Conservation (phyloP, 345 rosid genomes). For the Salix suchowensis region DNA sequence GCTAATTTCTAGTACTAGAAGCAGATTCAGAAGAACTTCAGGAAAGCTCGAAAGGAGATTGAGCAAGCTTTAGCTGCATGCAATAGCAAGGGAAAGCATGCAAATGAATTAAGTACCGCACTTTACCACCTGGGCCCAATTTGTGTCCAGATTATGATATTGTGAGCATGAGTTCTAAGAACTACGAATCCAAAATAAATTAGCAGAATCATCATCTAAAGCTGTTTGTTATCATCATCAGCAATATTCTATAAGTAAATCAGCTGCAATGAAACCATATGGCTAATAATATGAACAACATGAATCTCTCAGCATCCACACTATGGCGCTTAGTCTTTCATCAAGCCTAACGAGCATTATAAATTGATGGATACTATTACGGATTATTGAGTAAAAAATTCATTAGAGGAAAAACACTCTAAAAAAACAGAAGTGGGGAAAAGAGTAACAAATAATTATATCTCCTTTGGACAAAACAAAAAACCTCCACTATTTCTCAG, state of each 20-base stretch:
- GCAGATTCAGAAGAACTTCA: not conserved
- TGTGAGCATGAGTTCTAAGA: not conserved
- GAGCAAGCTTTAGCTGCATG: conserved; percentile 11
- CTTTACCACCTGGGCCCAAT: not conserved
- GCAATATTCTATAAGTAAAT: not conserved
- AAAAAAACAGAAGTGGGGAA: too few relatives aligned
- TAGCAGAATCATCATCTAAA: not conserved
- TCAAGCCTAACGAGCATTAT: not conserved
- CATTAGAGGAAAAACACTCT: too few relatives aligned
- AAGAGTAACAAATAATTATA: too few relatives aligned
- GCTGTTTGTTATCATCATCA: not conserved
- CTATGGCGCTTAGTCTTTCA: not conserved
- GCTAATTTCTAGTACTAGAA: conserved; percentile 12
- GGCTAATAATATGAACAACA: not conserved
- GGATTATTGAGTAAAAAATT: not conserved
- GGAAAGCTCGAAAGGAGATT: conserved; percentile 7
- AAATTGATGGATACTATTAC: not conserved
- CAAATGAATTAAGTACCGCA: not conserved
- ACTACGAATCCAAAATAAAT: not conserved
- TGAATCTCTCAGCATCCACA: not conserved
- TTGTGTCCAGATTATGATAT: not conserved
- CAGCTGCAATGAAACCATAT: not conserved
- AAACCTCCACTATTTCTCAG: too few relatives aligned
- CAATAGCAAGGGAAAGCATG: not conserved
- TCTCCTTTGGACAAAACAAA: too few relatives aligned